Conservation (phyloP, 2,329 filamentous ascomycete genomes). For the Exophiala xenobiotica region DNA sequence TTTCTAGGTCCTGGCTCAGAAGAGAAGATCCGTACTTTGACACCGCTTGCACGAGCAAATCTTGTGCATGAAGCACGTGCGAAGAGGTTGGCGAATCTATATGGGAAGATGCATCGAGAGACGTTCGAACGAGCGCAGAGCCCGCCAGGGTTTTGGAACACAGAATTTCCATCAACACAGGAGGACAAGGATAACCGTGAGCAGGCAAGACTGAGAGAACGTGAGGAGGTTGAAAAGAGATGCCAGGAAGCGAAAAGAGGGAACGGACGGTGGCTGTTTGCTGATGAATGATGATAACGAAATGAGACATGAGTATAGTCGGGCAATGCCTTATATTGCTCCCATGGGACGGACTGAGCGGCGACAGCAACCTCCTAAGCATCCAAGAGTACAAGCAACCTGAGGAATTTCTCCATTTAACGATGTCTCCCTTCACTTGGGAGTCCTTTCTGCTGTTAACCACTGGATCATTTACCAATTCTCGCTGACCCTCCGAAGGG, state of each 20-base stretch:
- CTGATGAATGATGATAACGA: slow-evolving; percentile 24
- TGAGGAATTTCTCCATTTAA: no score
- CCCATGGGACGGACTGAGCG: no score
- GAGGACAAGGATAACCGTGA: slow-evolving; percentile 66
- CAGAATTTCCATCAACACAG: slow-evolving; percentile 87
- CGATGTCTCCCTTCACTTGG: no score
- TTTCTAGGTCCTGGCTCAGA: slow-evolving; percentile 31
- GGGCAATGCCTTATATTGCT: no score
- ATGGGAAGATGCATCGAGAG: slow-evolving; percentile 71
- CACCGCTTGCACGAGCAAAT: slow-evolving; percentile 51
- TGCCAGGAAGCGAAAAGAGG: slow-evolving; percentile 75
- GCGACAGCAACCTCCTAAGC: no score
- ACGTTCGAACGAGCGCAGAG: slow-evolving; percentile 68
- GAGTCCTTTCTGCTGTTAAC: no score
- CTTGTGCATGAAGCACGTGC: slow-evolving; percentile 74
- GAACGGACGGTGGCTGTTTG: slow-evolving; percentile 29
- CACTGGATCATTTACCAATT: no score
- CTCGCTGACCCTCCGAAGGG: no score
- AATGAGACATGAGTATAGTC: no score
- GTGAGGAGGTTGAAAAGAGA: slow-evolving; percentile 66
- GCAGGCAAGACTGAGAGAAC: slow-evolving; percentile 64
- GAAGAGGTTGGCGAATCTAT: slow-evolving; percentile 68
- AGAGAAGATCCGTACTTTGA: slow-evolving; percentile 57
- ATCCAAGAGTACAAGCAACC: no score
- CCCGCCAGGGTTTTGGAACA: slow-evolving; percentile 86